A percentile compares a stretch with the other conserved stretches of the same genome.
Evolutionary conservation across 345 rosid species (phyloP).

Genomic region (Arabis alpina): DNA sequence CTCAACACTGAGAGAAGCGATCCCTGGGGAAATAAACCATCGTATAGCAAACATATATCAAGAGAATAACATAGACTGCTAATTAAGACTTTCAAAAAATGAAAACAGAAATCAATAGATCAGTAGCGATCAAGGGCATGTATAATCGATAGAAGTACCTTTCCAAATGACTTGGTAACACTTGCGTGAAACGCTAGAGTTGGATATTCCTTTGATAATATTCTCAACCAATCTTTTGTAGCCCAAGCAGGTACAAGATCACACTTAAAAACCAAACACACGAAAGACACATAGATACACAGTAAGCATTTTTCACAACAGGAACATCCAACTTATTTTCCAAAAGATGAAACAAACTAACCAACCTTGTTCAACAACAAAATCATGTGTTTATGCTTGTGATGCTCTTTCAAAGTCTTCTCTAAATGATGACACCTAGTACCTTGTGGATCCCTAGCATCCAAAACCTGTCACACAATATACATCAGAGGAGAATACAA

Average conservation of each 20-base stretch:
- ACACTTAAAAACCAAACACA: conserved; percentile 56
- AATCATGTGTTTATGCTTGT: conserved; percentile 89
- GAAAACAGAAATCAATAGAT: background rate
- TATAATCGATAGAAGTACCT: conserved; percentile 50
- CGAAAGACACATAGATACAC: background rate
- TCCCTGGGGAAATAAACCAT: conserved; percentile 58
- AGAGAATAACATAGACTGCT: background rate
- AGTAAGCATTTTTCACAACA: background rate
- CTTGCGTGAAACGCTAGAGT: conserved; percentile 98
- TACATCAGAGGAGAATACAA: background rate
- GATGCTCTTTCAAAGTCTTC: conserved; percentile 88
- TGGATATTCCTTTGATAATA: conserved; percentile 89
- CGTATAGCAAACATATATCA: background rate
- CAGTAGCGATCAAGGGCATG: background rate
- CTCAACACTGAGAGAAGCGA: conserved; percentile 89
- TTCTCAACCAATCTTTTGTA: conserved; percentile 90
- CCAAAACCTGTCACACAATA: conserved; percentile 66
- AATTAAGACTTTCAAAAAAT: background rate
- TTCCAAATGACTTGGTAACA: conserved; percentile 87
- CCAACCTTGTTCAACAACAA: conserved; percentile 95
- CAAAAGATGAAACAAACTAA: conserved; percentile 35
- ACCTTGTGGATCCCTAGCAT: conserved; percentile 96
- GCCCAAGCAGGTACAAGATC: conserved; percentile 99
- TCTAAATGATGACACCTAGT: conserved; percentile 92
- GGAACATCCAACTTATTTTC: conserved; percentile 1